Base-by-base conservation (phyloP, 1,284 basidiomycete genomes). In the Tylopilus orsonianus region DNA sequence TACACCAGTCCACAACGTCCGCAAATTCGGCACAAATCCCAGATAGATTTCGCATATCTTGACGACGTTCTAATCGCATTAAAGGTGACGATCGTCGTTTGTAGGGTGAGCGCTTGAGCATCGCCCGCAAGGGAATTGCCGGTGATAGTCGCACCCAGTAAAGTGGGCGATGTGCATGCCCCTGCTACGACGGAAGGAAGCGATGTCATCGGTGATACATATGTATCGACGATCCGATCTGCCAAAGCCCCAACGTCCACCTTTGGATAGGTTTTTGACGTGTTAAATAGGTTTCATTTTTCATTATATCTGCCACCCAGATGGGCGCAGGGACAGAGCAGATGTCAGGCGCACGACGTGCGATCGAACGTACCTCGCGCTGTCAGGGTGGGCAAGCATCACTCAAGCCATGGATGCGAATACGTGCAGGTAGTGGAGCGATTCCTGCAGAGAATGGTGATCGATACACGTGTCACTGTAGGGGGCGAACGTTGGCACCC, bases 391-490 rank as follows among this genome's bases (percentile, higher is more conserved):
- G n/a, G n/a, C n/a, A n/a, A n/a, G n/a, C n/a, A 59, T 57, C 38
- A 14, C 54, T 30, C 44, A 34, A 23, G 12, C 39, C 39, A 41
- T 41, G 22, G n/a, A 23, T 38, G 34, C 24, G 36, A 44, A 29
- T 14, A 22, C 20, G 16, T 24, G 52, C 27, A 41, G 44, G 45
- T 33, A 7, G 26, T 43, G 37, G 35, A 20, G 19, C 20, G 27
- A 46, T 37, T 52, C 53, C 36, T 8, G 24, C 26, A 27, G 23
- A 26, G 30, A 38, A 36, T 14, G 29, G 13, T 18, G 45, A 42
- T 30, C 38, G 53, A 58, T 53, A 37, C 58, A 58, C 58, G 56
- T 61, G 58, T 47, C 12, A 14, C 8, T 22, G 22, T 26, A 40
- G 39, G 39, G 26, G 46, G 29, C 13, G 23, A 55, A 46, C 37